These are phyloP conservation scores for Pistacia atlantica DNA, from an alignment of 345 rosid species.

Conservation along the genomic window DNA sequence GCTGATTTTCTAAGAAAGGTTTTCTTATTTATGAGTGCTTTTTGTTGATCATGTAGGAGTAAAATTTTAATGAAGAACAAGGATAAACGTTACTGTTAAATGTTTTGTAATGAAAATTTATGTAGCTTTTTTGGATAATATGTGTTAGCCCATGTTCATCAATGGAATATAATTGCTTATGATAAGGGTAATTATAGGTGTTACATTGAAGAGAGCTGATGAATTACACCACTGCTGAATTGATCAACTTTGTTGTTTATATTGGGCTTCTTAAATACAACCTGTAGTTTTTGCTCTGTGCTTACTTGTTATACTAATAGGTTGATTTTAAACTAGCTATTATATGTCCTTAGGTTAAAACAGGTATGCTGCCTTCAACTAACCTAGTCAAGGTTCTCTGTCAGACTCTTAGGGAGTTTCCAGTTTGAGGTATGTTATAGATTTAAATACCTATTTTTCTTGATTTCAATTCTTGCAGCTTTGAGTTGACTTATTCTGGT, in stretches of 20 bases:
- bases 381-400: conserved; percentile 62
- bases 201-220: neutral
- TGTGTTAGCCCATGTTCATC: neutral
- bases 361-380: conserved; percentile 91
- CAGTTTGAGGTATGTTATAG: conserved; percentile 57
- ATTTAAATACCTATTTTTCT: neutral
- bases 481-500: conserved; percentile 34
- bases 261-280: too few species aligned
- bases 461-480: conserved; percentile 19
- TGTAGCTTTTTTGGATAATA: neutral
- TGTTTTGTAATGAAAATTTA: too few species aligned
- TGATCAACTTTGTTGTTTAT: neutral
- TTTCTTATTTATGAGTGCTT: neutral
- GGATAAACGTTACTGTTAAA: neutral
- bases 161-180: neutral
- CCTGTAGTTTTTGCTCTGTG: neutral
- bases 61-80: neutral
- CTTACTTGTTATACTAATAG: neutral
- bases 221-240: neutral
- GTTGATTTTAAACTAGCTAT: conserved; percentile 10
- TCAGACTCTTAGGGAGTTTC: conserved; percentile 56
- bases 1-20: neutral
- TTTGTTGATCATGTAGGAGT: neutral
- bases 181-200: neutral
- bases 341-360: conserved; percentile 67